Conservation (phyloP, 2,329 filamentous ascomycete genomes). For the Arthrinium phaeospermum region DNA sequence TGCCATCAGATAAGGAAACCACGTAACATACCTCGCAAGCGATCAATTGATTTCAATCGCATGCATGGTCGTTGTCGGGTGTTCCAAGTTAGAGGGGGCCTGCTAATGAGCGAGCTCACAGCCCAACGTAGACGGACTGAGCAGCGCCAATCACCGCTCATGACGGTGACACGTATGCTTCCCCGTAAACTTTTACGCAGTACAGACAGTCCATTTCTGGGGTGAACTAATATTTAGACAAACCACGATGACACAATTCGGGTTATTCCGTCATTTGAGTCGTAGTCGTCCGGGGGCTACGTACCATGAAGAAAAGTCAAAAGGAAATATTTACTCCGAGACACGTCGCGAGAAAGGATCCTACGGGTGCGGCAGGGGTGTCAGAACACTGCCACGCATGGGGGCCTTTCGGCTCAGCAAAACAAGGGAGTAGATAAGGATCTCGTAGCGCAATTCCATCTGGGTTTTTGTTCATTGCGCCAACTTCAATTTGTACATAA, state of each 20-base stretch:
- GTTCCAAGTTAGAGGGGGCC: neutral
- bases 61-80: neutral
- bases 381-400: neutral
- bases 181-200: neutral
- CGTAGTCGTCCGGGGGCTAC: neutral
- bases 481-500: neutral
- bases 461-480: neutral
- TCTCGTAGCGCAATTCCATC: neutral
- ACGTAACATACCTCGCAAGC: neutral
- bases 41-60: neutral
- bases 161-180: neutral
- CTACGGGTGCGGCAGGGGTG: neutral
- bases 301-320: neutral
- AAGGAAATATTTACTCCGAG: slow-evolving; percentile 8
- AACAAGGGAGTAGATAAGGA: slow-evolving; percentile 6
- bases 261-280: neutral
- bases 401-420: neutral
- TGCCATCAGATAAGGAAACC: neutral
- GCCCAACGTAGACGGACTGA: neutral
- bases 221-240: neutral
- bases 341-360: neutral
- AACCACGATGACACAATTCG: neutral
- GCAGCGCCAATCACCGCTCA: neutral
- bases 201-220: neutral
- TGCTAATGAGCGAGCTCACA: neutral